phyloP scores from a whole-genome alignment of 2,329 filamentous ascomycete genomes.

The Xylaria sp. region DNA sequence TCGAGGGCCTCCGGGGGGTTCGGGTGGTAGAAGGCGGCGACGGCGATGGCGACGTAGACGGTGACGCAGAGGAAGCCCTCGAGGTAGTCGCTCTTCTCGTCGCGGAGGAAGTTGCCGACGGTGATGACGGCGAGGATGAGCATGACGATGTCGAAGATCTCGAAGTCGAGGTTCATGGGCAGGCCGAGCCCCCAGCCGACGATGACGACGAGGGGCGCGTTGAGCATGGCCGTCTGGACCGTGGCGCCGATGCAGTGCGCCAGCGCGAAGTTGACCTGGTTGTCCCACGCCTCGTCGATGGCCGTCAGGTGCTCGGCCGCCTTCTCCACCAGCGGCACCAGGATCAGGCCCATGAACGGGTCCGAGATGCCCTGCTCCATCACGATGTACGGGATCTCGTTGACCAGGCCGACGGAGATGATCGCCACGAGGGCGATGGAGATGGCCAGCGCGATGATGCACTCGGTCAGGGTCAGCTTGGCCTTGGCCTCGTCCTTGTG shows the following conservation, averaged over 20 bases:
- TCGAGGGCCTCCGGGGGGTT: slow-evolving; percentile 62
- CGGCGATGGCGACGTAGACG: slow-evolving; percentile 62
- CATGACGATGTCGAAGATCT: slow-evolving; percentile 82
- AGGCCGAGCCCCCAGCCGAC: slow-evolving; percentile 78
- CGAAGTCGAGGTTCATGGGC: slow-evolving; percentile 79
- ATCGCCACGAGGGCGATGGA: slow-evolving; percentile 71
- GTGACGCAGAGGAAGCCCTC: slow-evolving; percentile 82
- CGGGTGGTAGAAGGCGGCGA: slow-evolving; percentile 61
- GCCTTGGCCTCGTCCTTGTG: slow-evolving; percentile 61
- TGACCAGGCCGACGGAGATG: slow-evolving; percentile 73
- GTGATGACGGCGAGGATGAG: slow-evolving; percentile 83
- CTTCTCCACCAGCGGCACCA: slow-evolving; percentile 83
- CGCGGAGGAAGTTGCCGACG: slow-evolving; percentile 83
- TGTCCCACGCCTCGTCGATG: slow-evolving; percentile 81
- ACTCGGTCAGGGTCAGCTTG: slow-evolving; percentile 77
- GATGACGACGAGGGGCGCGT: slow-evolving; percentile 80
- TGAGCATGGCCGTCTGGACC: slow-evolving; percentile 87
- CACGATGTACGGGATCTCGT: slow-evolving; percentile 67
- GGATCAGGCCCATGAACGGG: slow-evolving; percentile 68
- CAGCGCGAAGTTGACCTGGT: slow-evolving; percentile 82
- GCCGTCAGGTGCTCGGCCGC: slow-evolving; percentile 83
- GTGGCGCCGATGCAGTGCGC: slow-evolving; percentile 85
- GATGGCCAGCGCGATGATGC: slow-evolving; percentile 64
- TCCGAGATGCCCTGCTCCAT: slow-evolving; percentile 49
- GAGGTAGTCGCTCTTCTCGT: slow-evolving; percentile 88